phyloP scores from a whole-genome alignment of 2,329 filamentous ascomycete genomes.

The Alternaria alternata region DNA sequence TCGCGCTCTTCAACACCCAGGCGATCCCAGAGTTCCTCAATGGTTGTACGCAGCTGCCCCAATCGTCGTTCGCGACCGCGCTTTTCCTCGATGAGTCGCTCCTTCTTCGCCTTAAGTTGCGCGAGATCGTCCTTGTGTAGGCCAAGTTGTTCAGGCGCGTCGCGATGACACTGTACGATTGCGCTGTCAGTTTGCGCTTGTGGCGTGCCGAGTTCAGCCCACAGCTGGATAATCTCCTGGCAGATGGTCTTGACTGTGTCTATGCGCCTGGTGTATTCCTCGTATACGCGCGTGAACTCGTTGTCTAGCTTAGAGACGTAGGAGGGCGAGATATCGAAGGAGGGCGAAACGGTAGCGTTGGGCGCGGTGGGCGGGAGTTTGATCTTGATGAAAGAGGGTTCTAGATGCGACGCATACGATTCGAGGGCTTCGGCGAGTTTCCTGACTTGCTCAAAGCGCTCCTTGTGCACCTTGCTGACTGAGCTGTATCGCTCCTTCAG shows the following conservation, averaged over 20 bases:
- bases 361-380: constrained; percentile 82
- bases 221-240: constrained; percentile 90
- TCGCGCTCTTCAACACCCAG: constrained; percentile 84
- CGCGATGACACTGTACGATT: constrained; percentile 89
- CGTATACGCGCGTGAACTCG: constrained; percentile 94
- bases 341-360: constrained; percentile 77
- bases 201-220: constrained; percentile 93
- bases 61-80: constrained; percentile 79
- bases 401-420: constrained; percentile 95
- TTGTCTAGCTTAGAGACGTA: constrained; percentile 87
- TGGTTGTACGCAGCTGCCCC: constrained; percentile 75
- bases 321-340: constrained; percentile 88
- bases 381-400: constrained; percentile 85
- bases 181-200: constrained; percentile 88
- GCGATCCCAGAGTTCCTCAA: constrained; percentile 90
- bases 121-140: constrained; percentile 86
- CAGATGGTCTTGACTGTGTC: constrained; percentile 75
- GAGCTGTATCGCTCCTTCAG: constrained; percentile 87
- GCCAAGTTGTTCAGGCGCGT: constrained; percentile 91
- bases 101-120: constrained; percentile 75
- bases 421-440: constrained; percentile 94
- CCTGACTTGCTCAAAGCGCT: constrained; percentile 94
- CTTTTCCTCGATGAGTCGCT: constrained; percentile 89
- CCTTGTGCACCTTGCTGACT: constrained; percentile 82
- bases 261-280: constrained; percentile 90